Base-by-base conservation (phyloP, 2,329 filamentous ascomycete species). In the Penicillium sclerotiorum region DNA sequence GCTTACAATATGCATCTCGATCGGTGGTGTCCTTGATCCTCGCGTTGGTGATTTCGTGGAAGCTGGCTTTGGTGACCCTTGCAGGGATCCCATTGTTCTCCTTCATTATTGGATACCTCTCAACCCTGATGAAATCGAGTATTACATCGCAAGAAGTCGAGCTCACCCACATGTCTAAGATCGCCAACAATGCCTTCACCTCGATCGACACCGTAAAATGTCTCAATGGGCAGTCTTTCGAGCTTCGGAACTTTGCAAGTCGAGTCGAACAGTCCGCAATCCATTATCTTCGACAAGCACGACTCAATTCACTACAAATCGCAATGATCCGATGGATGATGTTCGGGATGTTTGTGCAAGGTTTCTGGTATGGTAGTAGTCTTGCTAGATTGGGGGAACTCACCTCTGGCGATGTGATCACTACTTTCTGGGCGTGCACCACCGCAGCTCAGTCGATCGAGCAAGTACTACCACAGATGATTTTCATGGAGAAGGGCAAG, bases 191-290 rank as follows among this genome's bases (percentile, higher is more conserved):
- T 9, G 85, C 89, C 0, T 80, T 95, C 8, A 77, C 78, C 1
- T 85, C 83, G 2, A 93, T 96, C 32, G 90, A 95, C 53, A 82
- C 89, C 0, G 90, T 97, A 63, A 96, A 96, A 67, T 86, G 85
- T 45, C 92, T 88, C 72, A 92, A 93, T 59, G 89, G 87, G 0
- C 82, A 90, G 61, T 79, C 80, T 11, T 75, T 85, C 9, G 92
- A 95, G 66, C 70, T 82, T 1, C 79, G 79, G 62, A 82, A 83
- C 56, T 96, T 95, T 64, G 69, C 74, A 1, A 66, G 62, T 0
- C 77, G 80, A 1, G 79, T 89, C 23, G 75, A 76, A 37, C 69
- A 74, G 6, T 86, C 89, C 1, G 83, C 83, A 18, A 70, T 67
- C 1, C 79, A 81, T 45, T 95, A 90, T 58, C 72, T 84, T 9